Conservation (phyloP, 2,329 filamentous ascomycete species). For the Cordyceps tenuipes region DNA sequence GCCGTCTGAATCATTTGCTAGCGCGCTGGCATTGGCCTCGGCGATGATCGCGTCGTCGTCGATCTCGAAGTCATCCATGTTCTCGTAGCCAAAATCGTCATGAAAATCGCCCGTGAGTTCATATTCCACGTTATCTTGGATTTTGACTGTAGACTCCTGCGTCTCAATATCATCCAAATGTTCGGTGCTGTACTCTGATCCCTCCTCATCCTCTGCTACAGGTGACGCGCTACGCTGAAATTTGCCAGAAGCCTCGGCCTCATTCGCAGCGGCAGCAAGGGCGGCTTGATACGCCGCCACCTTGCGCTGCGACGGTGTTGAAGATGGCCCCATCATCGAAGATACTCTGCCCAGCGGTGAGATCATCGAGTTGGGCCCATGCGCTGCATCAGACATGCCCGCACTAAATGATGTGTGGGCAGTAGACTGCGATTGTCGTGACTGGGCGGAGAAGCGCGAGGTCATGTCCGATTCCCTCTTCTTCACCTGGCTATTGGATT, state of each 20-base stretch:
- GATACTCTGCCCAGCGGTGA: constrained; percentile 3
- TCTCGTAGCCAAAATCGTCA: constrained; percentile 48
- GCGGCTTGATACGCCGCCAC: constrained; percentile 72
- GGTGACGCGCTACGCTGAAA: constrained; percentile 55
- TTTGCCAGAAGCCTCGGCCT: constrained; percentile 66
- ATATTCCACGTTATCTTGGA: constrained; percentile 43
- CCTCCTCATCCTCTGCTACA: constrained; percentile 20
- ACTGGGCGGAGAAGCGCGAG: constrained; percentile 36
- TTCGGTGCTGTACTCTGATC: background rate
- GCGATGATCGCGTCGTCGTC: constrained; percentile 90
- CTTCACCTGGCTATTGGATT: constrained; percentile 22
- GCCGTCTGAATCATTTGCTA: constrained; percentile 86
- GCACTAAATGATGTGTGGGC: constrained; percentile 43
- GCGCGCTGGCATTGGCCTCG: constrained; percentile 85
- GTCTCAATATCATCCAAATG: constrained; percentile 11
- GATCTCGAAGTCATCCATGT: constrained; percentile 58
- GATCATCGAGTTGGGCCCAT: constrained; percentile 10
- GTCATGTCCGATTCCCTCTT: constrained; percentile 40
- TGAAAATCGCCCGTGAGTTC: constrained; percentile 40
- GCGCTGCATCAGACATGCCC: constrained; percentile 14
- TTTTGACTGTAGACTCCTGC: constrained; percentile 35
- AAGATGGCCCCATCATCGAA: background rate
- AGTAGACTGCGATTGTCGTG: constrained; percentile 39
- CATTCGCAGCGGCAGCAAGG: constrained; percentile 70
- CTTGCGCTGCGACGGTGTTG: constrained; percentile 13